Percentiles rank a stretch among this genome's conserved stretches.
These are phyloP conservation scores for Populus alba DNA, from an alignment of 345 rosid genomes.

Conservation along the genomic window DNA sequence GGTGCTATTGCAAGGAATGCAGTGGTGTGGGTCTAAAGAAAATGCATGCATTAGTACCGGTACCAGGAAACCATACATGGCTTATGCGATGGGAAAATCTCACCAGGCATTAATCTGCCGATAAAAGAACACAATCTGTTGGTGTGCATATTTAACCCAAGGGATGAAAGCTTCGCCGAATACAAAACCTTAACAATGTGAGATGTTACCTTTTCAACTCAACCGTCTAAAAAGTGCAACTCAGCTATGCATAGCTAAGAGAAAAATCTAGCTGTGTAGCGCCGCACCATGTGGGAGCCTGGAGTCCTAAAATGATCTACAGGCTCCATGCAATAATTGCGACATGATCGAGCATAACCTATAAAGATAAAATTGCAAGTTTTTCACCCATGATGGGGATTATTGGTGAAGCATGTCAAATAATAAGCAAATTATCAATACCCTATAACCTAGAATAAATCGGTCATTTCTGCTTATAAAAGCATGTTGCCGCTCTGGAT, in stretches of 20 bases:
- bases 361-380: not conserved
- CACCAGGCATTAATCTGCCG: not conserved
- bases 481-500: not conserved
- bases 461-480: not conserved
- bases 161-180: not conserved
- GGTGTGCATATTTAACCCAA: not conserved
- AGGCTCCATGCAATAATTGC: not conserved
- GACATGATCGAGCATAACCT: not conserved
- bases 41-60: not conserved
- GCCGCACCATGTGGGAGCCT: not conserved
- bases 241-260: not conserved
- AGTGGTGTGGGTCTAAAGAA: not conserved
- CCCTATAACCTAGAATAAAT: not conserved
- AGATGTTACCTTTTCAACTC: not conserved
- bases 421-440: not conserved
- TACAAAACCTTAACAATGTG: not conserved
- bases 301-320: not conserved
- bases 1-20: not conserved
- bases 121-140: not conserved
- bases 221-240: not conserved
- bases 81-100: no score
- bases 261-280: not conserved
- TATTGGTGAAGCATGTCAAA: not conserved
- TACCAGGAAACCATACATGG: not conserved
- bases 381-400: not conserved